A percentile compares a stretch with the other conserved stretches of the same genome.
phyloP scores from a whole-genome alignment of 495 filamentous ascomycete species.

The Podospora australis region DNA sequence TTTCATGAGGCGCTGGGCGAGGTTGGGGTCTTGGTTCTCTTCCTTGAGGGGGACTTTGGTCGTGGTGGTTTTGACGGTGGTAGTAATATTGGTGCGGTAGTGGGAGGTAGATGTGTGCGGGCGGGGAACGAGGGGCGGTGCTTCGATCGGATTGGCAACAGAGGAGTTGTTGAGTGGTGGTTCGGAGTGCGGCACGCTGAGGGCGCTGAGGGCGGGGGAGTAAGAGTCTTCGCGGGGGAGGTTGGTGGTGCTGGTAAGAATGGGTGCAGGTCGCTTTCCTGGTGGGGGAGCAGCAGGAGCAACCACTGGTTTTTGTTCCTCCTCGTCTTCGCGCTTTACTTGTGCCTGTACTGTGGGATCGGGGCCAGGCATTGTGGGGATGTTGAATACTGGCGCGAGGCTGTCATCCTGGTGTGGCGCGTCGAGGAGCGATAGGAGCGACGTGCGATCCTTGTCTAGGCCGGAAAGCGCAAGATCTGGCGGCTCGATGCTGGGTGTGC shows the following conservation, averaged over 20 bases:
- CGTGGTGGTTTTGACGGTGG: constrained; percentile 35
- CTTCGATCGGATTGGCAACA: too few species aligned
- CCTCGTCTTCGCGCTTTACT: background rate
- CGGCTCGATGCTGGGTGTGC: constrained; percentile 47
- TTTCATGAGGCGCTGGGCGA: constrained; percentile 20
- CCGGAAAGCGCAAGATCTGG: constrained; percentile 43
- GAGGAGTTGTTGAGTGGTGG: background rate
- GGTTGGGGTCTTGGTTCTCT: constrained; percentile 21
- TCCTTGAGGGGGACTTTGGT: constrained; percentile 44
- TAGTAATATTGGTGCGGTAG: background rate
- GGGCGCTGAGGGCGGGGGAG: background rate
- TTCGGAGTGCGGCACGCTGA: background rate
- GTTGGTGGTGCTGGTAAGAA: background rate
- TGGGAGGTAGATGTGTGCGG: background rate
- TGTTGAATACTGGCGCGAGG: constrained; percentile 21
- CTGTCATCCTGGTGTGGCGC: constrained; percentile 34
- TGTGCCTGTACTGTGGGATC: constrained; percentile 9
- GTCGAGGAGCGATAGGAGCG: constrained; percentile 50
- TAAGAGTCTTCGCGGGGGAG: background rate
- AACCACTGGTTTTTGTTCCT: background rate
- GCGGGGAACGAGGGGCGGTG: background rate
- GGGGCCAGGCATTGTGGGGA: constrained; percentile 30
- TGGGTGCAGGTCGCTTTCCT: background rate
- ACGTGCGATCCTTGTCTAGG: constrained; percentile 39
- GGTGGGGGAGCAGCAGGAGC: background rate